phyloP scores from a whole-genome alignment of 352 stramenopile species.

The Phytophthora melonis region DNA sequence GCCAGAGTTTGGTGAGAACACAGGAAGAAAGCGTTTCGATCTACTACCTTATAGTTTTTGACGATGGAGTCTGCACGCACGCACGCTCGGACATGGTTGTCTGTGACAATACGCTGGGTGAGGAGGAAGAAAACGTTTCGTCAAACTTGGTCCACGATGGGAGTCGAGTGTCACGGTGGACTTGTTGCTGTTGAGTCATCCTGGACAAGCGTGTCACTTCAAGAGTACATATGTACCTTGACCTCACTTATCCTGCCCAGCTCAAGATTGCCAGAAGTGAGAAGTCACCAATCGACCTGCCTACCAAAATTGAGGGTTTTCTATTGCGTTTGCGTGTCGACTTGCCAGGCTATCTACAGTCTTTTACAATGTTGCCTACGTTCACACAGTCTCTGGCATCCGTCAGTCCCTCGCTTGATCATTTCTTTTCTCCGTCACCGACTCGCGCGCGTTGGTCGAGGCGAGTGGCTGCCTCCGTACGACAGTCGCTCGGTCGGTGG shows the following conservation, averaged over 20 bases:
- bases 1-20: too few relatives aligned
- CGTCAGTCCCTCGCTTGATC: not conserved
- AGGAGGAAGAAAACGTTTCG: not conserved
- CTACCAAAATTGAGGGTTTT: conserved; percentile 33
- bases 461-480: conserved; percentile 13
- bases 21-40: not conserved
- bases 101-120: not conserved
- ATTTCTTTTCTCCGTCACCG: conserved; percentile 14
- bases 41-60: too few relatives aligned
- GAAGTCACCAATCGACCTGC: not conserved
- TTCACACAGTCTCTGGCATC: conserved; percentile 24
- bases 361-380: conserved; percentile 32
- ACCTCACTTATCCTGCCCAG: not conserved
- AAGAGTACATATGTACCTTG: not conserved
- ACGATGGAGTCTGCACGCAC: not conserved
- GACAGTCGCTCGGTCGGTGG: conserved; percentile 58
- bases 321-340: conserved; percentile 28
- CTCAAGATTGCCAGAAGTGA: not conserved
- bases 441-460: conserved; percentile 31
- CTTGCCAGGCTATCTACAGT: conserved; percentile 39
- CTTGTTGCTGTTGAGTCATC: not conserved
- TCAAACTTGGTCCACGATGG: not conserved
- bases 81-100: not conserved
- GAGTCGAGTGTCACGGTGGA: not conserved
- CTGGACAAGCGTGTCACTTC: not conserved